phyloP scores from a whole-genome alignment of 371 early-diverging fungal species.

The Mucor irregularis region DNA sequence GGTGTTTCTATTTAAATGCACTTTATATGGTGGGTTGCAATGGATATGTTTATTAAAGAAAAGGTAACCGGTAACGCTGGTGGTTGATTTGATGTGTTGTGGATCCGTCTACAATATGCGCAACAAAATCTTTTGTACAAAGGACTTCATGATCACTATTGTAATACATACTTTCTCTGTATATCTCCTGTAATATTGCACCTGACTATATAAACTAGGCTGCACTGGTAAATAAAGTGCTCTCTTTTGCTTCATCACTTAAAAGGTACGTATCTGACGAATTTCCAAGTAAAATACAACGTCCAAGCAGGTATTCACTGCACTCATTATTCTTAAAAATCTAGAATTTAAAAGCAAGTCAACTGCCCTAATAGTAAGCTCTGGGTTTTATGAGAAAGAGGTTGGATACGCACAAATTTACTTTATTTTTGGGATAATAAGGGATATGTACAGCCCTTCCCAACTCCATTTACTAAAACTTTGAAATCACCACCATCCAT shows the following conservation, averaged over 20 bases:
- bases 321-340: conserved; percentile 34
- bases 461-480: no score
- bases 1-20: neutral
- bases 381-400: no score
- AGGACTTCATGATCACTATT: neutral
- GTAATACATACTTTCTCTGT: conserved; percentile 26
- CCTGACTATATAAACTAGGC: conserved; percentile 31
- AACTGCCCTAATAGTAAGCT: conserved; percentile 28
- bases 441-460: no score
- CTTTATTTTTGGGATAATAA: no score
- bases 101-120: neutral
- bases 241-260: conserved; percentile 36
- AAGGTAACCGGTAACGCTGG: conserved; percentile 9
- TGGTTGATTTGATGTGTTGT: neutral
- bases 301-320: conserved; percentile 48
- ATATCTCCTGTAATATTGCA: conserved; percentile 32
- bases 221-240: conserved; percentile 33
- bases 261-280: conserved; percentile 38
- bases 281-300: conserved; percentile 49
- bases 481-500: no score
- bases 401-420: no score
- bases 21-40: conserved; percentile 9
- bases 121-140: neutral
- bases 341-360: conserved; percentile 28
- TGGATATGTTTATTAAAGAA: conserved; percentile 1